Conservation (phyloP, 2,329 filamentous ascomycete genomes). For the Colletotrichum lupini region DNA sequence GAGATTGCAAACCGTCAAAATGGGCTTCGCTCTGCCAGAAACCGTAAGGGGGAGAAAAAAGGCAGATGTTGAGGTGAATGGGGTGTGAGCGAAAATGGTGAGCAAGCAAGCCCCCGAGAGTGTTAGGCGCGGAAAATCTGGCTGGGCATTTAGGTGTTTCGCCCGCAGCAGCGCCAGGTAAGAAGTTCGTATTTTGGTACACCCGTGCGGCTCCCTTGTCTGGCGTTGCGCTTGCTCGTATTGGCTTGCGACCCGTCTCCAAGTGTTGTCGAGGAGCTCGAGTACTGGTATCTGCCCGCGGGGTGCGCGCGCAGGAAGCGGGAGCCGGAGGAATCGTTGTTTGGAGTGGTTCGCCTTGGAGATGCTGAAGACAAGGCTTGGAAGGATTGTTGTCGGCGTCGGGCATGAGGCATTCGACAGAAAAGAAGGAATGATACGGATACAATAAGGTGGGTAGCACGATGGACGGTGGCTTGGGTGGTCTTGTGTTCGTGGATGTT, state of each 20-base stretch:
- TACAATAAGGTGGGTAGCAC: constrained; percentile 1
- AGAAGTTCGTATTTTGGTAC: constrained; percentile 19
- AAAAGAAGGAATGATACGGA: background rate
- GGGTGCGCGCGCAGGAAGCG: background rate
- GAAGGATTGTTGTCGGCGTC: background rate
- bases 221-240: constrained; percentile 25
- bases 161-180: constrained; percentile 3
- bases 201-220: constrained; percentile 14
- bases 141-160: constrained; percentile 11
- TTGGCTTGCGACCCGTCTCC: background rate
- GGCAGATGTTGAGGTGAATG: background rate
- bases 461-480: constrained; percentile 23
- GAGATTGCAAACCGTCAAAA: background rate
- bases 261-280: background rate
- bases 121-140: constrained; percentile 3
- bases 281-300: background rate
- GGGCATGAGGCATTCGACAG: background rate
- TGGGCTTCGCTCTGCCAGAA: background rate
- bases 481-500: constrained; percentile 32
- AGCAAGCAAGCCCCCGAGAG: constrained; percentile 2
- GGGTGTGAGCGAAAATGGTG: background rate
- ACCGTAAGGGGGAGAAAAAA: background rate
- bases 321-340: background rate
- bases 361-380: background rate
- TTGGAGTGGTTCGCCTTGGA: background rate